These are phyloP conservation scores for Mycosphaerella sp. DNA, from an alignment of 2,329 filamentous ascomycete species.

Conservation along the genomic window DNA sequence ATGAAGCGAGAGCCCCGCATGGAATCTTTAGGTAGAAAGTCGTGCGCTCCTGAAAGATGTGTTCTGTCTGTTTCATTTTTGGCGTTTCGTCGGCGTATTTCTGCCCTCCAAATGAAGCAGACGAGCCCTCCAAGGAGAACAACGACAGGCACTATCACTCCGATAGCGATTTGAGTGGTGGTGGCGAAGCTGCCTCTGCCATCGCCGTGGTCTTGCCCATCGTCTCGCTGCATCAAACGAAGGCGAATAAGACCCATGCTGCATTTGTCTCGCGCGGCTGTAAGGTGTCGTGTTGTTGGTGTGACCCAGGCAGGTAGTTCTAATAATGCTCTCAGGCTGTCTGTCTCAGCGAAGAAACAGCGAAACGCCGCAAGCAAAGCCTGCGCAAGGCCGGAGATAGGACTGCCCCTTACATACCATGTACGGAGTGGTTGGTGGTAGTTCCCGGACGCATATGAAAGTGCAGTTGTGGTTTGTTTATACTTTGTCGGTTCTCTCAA, in stretches of 20 bases:
- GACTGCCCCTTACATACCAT: constrained; percentile 1
- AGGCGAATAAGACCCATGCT: background rate
- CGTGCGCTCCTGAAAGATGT: background rate
- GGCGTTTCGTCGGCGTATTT: constrained; percentile 8
- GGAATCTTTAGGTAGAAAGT: constrained; percentile 1
- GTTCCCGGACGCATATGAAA: background rate
- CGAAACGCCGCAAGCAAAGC: background rate
- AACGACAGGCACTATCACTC: constrained; percentile 15
- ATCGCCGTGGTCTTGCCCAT: background rate
- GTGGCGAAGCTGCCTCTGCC: constrained; percentile 7
- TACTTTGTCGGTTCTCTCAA: background rate
- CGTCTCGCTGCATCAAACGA: background rate
- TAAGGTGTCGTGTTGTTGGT: background rate
- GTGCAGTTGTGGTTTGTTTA: background rate
- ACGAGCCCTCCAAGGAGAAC: constrained; percentile 9
- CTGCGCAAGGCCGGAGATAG: background rate
- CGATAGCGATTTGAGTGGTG: constrained; percentile 16
- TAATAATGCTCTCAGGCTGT: background rate
- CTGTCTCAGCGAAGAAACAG: background rate
- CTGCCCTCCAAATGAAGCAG: constrained; percentile 15
- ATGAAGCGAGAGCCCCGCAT: background rate
- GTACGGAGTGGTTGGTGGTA: background rate
- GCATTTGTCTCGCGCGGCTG: background rate
- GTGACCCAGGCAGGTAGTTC: background rate
- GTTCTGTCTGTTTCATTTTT: constrained; percentile 1